Base-by-base conservation (phyloP, 2,329 filamentous ascomycete species). In the Alternaria ventricosa region DNA sequence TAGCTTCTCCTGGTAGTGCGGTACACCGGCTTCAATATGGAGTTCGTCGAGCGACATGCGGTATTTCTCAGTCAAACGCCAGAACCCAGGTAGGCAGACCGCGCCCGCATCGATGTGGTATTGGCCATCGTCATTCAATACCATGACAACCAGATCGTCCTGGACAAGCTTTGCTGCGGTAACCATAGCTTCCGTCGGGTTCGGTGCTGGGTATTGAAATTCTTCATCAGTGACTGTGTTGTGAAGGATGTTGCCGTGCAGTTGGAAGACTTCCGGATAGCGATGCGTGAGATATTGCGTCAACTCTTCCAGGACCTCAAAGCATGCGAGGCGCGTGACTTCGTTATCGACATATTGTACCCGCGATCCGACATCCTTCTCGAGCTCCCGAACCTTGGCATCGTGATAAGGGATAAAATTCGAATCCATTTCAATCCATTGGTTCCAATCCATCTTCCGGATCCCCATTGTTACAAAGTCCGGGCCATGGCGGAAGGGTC, bases 381-480 rank as follows among this genome's bases (percentile, higher is more conserved):
- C 33, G 5, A 44, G 8, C n/a, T 53, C 43, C 15, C 56, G 13
- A 23, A 53, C 33, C 44, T 60, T 43, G 27, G 22, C 56, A 2
- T 63, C 43, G 7, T 59, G 56, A 4, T 59, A 53, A 30, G 47
- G 47, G 10, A 45, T 36, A 6, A 33, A 54, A n/a, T 59, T 59
- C 18, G 47, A 59, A 18, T 59, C 36, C 47, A 59, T 59, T 12
- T 57, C 55, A 28, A 57, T 57, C 55, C 55, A 57, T 13, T 57
- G 30, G 25, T 57, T n/a, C 55, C 30, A 57, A 23, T 57, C 33
- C 55, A 57, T 51, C 15, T 54, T 59, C 9, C 47, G 18, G 18
- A 53, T 59, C 3, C 47, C 46, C 36, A 54, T 54, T 5, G 36
- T 45, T 3, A 59, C 30, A 11, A 59, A 55, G 11, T 54, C 46